Percentiles rank a stretch among this genome's conserved stretches.
Conservation (phyloP, 1,139 yeast species). For the Nakaseomyces nivariensis region DNA sequence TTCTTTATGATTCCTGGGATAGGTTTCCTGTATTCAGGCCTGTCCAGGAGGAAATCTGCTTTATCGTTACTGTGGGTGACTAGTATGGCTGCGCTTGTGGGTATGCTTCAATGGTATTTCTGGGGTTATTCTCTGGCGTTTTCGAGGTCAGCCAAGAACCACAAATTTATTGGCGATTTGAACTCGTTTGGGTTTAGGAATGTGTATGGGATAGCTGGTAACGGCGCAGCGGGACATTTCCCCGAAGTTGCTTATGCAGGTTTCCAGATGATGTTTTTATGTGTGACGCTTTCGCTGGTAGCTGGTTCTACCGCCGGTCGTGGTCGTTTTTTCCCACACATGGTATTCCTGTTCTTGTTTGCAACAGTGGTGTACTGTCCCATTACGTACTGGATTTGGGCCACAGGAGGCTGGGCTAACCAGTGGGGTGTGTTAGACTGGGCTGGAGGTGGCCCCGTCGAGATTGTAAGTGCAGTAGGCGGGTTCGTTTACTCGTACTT, state of each 20-base stretch:
- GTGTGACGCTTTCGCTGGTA: constrained; percentile 82
- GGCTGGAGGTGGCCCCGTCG: constrained; percentile 98
- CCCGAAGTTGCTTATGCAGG: constrained; percentile 81
- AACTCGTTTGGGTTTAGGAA: constrained; percentile 72
- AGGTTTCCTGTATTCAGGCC: constrained; percentile 88
- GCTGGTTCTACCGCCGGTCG: constrained; percentile 95
- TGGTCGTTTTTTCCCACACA: constrained; percentile 78
- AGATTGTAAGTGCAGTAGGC: constrained; percentile 80
- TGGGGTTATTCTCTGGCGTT: constrained; percentile 96
- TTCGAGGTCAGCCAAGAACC: constrained; percentile 55
- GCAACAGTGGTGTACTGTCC: constrained; percentile 90
- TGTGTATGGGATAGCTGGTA: constrained; percentile 41
- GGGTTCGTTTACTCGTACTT: constrained; percentile 81
- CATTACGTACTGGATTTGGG: constrained; percentile 92
- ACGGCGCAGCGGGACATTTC: constrained; percentile 35
- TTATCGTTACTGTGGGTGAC: constrained; percentile 80
- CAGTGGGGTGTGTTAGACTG: constrained; percentile 88
- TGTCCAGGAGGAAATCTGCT: constrained; percentile 86
- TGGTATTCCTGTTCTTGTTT: constrained; percentile 79
- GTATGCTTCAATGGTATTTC: constrained; percentile 86
- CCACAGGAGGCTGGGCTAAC: constrained; percentile 84
- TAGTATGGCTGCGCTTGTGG: constrained; percentile 70
- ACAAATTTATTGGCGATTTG: constrained; percentile 79
- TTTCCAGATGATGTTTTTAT: constrained; percentile 84
- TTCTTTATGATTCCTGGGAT: constrained; percentile 93